These are phyloP conservation scores for Leptodontidium sp. DNA, from an alignment of 2,329 filamentous ascomycete genomes.

Conservation along the genomic window DNA sequence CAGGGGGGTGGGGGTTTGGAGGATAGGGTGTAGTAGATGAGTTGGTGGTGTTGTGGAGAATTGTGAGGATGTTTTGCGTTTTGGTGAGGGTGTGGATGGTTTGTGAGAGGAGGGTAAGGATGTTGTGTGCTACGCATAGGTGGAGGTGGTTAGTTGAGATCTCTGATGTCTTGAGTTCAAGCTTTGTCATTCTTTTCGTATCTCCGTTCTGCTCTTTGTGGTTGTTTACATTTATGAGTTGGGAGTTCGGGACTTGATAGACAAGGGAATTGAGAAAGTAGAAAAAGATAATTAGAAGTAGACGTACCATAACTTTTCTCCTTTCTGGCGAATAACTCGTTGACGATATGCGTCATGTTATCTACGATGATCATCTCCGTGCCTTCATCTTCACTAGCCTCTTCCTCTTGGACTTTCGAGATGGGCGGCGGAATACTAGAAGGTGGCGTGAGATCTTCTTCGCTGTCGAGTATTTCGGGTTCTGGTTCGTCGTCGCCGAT, in stretches of 20 bases:
- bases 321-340: conserved; percentile 59
- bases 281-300: background rate
- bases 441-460: conserved; percentile 27
- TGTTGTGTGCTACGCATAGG: conserved; percentile 53
- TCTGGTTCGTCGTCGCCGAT: conserved; percentile 11
- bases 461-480: conserved; percentile 33
- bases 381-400: conserved; percentile 22
- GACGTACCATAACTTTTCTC: conserved; percentile 49
- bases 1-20: conserved; percentile 35
- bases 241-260: background rate
- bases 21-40: conserved; percentile 51
- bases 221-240: background rate
- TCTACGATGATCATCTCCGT: conserved; percentile 61
- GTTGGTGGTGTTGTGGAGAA: conserved; percentile 62
- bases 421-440: conserved; percentile 13
- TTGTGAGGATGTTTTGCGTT: conserved; percentile 55
- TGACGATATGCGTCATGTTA: conserved; percentile 61
- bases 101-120: conserved; percentile 57
- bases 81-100: conserved; percentile 57
- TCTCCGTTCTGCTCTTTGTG: background rate
- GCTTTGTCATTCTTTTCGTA: background rate
- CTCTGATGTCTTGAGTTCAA: background rate
- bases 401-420: background rate
- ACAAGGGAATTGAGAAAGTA: too few species aligned
- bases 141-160: background rate